Base-by-base conservation (phyloP, 106 monocot genomes). In the Dendrobium officinale region DNA sequence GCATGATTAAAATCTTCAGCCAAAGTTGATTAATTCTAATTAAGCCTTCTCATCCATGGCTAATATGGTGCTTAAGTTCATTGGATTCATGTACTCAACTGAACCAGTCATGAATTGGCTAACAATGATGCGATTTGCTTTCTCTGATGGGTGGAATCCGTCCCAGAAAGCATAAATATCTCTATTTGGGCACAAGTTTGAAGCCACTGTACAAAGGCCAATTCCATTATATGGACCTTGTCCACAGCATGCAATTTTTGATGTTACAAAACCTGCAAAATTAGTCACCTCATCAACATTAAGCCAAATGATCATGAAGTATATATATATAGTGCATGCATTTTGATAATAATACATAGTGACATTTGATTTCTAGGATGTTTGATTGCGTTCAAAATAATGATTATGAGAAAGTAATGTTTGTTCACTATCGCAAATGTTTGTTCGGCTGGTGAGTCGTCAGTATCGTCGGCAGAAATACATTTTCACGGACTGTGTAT, bases 211-310 rank as follows among this genome's bases (percentile, higher is more conserved):
- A 85, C 96, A 96, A 16, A 93, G 85, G 0, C 96, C 96, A 11
- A 96, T 47, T 33, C 96, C 96, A 77, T 96, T 96, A 82, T 90
- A 92, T 3, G 87, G 91, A 4, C 96, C 96, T 66, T 96, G 96
- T 0, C 96, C 96, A 55, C 96, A 96, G 77, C 96, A 96, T 5
- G 96, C 96, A 2, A 88, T 61, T 78, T 88, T 91, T 67, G 96
- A 85, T 8, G 96, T 96, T 3, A 68, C 66, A 74, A 96, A 96
- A 2, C 96, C 96, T 96, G 83, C 79, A 59, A 82, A 9, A 66
- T 49, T 37, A 37, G 37, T 37, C 37, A 37, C 37, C 37, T 37
- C 37, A 37, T 1, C 37, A 37, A 37, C 37, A 37, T 37, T 37
- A 37, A 37, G 37, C 37, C 37, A 37, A 37, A 37, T 27, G 27